Percentiles rank a stretch among this genome's conserved stretches.
Evolutionary conservation across 129 eudicot species (phyloP).

Genomic region (Apium graveolens): DNA sequence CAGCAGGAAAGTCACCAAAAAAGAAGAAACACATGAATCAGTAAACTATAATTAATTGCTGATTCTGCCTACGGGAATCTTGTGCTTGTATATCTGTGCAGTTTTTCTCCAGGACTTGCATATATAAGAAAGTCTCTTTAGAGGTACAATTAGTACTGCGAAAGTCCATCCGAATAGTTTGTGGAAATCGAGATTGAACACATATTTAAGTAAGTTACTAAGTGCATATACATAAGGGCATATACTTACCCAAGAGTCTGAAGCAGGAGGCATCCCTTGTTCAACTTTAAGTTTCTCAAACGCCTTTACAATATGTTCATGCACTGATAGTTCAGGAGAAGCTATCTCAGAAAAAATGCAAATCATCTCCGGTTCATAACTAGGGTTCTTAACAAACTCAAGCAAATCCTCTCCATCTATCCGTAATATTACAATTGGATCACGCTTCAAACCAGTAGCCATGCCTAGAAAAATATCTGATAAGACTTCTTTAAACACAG

Average conservation of each 20-base stretch:
- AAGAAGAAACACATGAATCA: neutral
- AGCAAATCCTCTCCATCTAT: constrained; percentile 85
- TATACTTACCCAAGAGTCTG: constrained; percentile 73
- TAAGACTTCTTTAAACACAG: constrained; percentile 66
- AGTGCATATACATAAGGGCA: neutral
- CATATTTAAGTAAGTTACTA: neutral
- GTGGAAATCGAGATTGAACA: neutral
- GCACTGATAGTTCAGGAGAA: constrained; percentile 35
- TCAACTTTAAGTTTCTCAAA: constrained; percentile 76
- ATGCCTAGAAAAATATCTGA: constrained; percentile 89
- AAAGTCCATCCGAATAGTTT: neutral
- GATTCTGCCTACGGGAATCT: neutral
- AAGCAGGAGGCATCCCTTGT: constrained; percentile 95
- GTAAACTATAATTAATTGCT: neutral
- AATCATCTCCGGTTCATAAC: constrained; percentile 59
- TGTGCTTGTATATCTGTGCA: neutral
- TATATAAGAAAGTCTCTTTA: too few species aligned
- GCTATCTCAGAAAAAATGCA: constrained; percentile 59
- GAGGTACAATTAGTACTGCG: neutral
- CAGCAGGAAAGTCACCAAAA: constrained; percentile 7
- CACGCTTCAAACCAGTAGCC: constrained; percentile 95
- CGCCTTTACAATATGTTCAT: constrained; percentile 59
- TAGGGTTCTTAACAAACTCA: constrained; percentile 51
- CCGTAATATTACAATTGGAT: constrained; percentile 84
- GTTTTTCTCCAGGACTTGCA: neutral